A percentile compares a stretch with the other conserved stretches of the same genome.
Conservation (phyloP, 192 early-diverging fungal genomes). For the Coemansia asiatica region DNA sequence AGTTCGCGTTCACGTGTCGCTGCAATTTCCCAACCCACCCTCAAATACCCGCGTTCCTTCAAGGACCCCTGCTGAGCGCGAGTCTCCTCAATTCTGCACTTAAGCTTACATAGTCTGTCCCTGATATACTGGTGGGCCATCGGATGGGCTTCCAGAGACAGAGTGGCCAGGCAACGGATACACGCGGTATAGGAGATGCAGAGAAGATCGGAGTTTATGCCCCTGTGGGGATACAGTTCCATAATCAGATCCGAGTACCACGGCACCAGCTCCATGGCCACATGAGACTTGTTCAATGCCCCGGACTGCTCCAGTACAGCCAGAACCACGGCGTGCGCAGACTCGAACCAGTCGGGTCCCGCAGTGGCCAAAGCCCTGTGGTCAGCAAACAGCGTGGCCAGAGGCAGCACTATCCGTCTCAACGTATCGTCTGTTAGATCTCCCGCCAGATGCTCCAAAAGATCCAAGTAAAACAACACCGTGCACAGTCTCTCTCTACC, state of each 20-base stretch:
- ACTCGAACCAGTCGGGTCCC: constrained; percentile 39
- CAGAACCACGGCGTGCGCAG: constrained; percentile 37
- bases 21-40: neutral
- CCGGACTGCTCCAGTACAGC: constrained; percentile 17
- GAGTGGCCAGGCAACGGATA: neutral
- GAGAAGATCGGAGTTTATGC: constrained; percentile 27
- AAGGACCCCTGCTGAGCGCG: no score
- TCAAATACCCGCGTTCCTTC: neutral
- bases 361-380: neutral
- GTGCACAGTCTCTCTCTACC: neutral
- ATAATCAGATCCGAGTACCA: constrained; percentile 39
- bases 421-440: constrained; percentile 3
- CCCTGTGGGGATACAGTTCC: constrained; percentile 12
- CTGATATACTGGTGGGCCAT: constrained; percentile 2
- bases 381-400: constrained; percentile 25
- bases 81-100: neutral
- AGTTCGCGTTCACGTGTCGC: constrained; percentile 20
- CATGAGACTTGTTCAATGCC: neutral
- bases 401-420: constrained; percentile 12
- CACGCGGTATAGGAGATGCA: constrained; percentile 31
- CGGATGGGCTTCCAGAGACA: neutral
- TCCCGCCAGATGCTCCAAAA: constrained; percentile 30
- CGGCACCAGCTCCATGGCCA: constrained; percentile 10
- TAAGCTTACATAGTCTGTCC: constrained; percentile 11
- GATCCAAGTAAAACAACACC: constrained; percentile 43